Evolutionary conservation across 208 protist species (phyloP).

Genomic region (Porcisia deanei): DNA sequence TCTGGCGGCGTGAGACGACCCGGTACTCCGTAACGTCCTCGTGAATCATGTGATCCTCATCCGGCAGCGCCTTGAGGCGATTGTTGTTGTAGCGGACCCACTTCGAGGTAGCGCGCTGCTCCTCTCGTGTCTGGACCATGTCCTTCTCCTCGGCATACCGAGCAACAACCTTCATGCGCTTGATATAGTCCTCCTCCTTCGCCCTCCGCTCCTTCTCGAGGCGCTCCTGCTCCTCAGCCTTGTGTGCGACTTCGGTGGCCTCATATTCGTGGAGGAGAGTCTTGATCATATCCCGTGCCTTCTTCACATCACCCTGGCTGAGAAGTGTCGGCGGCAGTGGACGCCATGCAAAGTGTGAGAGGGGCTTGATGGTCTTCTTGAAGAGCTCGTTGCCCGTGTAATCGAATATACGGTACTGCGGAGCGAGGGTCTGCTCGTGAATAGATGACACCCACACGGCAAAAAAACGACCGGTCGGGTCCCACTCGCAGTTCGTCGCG

Average conservation of each 20-base stretch:
- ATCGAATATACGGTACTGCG: conserved; percentile 88
- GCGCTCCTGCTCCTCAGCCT: conserved; percentile 42
- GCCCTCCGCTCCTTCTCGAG: conserved; percentile 47
- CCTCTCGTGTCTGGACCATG: conserved; percentile 48
- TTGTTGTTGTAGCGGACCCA: conserved; percentile 73
- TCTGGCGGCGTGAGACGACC: conserved; percentile 46
- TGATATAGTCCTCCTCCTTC: conserved; percentile 73
- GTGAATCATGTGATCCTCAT: conserved; percentile 64
- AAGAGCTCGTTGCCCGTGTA: conserved; percentile 74
- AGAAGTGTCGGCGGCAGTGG: conserved; percentile 79
- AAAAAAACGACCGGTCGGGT: conserved; percentile 90
- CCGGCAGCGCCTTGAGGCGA: conserved; percentile 67
- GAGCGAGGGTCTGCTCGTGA: conserved; percentile 45
- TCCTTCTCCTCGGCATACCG: conserved; percentile 51
- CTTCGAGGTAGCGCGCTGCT: conserved; percentile 63
- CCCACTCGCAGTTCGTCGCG: conserved; percentile 86
- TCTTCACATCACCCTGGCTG: conserved; percentile 48
- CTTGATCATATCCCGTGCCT: conserved; percentile 56
- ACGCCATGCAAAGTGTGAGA: conserved; percentile 91
- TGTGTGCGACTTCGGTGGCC: conserved; percentile 38
- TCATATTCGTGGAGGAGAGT: conserved; percentile 75
- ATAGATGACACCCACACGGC: conserved; percentile 82
- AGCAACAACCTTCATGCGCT: conserved; percentile 73
- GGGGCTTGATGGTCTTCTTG: conserved; percentile 55
- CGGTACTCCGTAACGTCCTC: conserved; percentile 80